Percentiles rank a stretch among this genome's conserved stretches.
Evolutionary conservation across 768 basidiomycete species (phyloP).

Genomic region (Leccinum truebloodii): DNA sequence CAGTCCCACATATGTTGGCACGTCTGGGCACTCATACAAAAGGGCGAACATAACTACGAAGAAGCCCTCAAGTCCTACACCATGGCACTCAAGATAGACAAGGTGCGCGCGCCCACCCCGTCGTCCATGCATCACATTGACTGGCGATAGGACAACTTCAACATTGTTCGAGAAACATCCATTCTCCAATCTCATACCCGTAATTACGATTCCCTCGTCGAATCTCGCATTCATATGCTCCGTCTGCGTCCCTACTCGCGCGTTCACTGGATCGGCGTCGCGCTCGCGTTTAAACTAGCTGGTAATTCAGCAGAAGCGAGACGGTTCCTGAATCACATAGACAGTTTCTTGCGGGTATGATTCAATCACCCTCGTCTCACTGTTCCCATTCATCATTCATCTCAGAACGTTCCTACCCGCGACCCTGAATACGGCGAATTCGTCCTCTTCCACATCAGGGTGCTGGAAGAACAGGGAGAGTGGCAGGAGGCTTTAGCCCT

Average conservation of each 20-base stretch:
- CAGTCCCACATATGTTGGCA: slow-evolving; percentile 98
- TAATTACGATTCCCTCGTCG: slow-evolving; percentile 72
- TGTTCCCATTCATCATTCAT: slow-evolving; percentile 10
- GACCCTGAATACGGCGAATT: slow-evolving; percentile 87
- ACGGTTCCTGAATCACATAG: slow-evolving; percentile 72
- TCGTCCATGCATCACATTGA: slow-evolving; percentile 2
- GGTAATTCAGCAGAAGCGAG: slow-evolving; percentile 71
- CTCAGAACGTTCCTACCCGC: slow-evolving; percentile 70
- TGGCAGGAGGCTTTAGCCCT: slow-evolving; percentile 57
- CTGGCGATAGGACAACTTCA: slow-evolving; percentile 78
- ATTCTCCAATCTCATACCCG: slow-evolving; percentile 88
- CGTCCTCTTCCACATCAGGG: slow-evolving; percentile 69
- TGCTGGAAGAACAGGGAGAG: slow-evolving; percentile 75
- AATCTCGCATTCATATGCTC: slow-evolving; percentile 81
- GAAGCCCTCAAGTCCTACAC: slow-evolving; percentile 92
- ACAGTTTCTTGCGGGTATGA: slow-evolving; percentile 65
- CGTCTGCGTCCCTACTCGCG: slow-evolving; percentile 79
- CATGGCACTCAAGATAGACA: slow-evolving; percentile 87
- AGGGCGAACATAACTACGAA: slow-evolving; percentile 92
- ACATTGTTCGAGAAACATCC: slow-evolving; percentile 89
- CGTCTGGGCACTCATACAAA: slow-evolving; percentile 93
- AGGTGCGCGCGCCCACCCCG: slow-evolving; percentile 49
- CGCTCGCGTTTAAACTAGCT: slow-evolving; percentile 85
- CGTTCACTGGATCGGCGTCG: slow-evolving; percentile 87
- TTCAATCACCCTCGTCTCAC: neutral